These are phyloP conservation scores for Pyrenochaeta sp. DNA, from an alignment of 2,329 filamentous ascomycete species.

Conservation along the genomic window DNA sequence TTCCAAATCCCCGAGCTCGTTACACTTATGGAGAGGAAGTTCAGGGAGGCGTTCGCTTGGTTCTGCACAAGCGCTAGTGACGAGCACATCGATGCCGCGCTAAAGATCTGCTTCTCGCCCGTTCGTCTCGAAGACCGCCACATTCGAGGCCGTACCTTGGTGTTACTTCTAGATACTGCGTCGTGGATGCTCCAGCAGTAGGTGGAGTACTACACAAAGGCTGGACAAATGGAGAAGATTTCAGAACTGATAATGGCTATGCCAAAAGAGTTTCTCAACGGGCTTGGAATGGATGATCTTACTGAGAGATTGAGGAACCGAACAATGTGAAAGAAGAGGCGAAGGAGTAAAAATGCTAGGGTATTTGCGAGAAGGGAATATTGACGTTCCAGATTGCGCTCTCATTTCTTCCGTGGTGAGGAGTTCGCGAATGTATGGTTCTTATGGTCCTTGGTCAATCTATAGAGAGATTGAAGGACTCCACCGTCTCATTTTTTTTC, in stretches of 20 bases:
- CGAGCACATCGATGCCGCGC: background rate
- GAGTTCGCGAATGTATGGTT: background rate
- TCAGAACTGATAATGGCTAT: background rate
- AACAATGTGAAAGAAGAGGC: background rate
- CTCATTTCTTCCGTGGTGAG: background rate
- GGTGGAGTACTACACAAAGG: background rate
- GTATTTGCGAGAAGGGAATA: too few relatives aligned
- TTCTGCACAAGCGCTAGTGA: background rate
- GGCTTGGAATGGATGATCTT: too few relatives aligned
- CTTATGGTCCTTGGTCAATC: too few relatives aligned
- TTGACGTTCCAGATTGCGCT: too few relatives aligned
- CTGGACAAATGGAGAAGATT: background rate
- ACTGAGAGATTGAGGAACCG: background rate
- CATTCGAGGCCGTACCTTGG: background rate
- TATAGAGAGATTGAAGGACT: too few relatives aligned
- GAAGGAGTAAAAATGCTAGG: background rate
- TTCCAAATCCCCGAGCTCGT: background rate
- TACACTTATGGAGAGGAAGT: background rate
- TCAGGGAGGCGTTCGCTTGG: background rate
- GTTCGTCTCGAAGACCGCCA: background rate
- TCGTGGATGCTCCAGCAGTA: background rate
- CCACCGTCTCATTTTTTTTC: too few relatives aligned
- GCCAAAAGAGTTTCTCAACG: background rate
- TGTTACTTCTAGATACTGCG: background rate
- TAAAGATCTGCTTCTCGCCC: background rate